Base-by-base conservation (phyloP, 371 early-diverging fungal genomes). In the Syncephalastrum monosporum region DNA sequence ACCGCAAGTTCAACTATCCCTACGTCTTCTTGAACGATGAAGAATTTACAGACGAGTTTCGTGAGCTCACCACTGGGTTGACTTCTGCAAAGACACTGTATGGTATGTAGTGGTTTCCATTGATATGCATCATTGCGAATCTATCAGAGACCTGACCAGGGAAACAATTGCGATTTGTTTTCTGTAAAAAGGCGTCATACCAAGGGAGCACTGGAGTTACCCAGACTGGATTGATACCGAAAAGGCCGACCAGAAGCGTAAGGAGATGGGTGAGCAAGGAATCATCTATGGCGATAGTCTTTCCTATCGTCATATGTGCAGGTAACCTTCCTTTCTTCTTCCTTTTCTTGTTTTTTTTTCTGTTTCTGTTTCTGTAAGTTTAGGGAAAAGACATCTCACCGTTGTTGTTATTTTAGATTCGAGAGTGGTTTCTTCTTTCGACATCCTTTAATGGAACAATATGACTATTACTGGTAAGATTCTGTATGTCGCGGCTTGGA, bases 261-360 rank as follows among this genome's bases (percentile, higher is more conserved):
- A 77, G 27, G 59, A 71, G 48, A 85, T 94, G 89, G 71, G 76
- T 21, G 64, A 79, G 17, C 65, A 77, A n/a, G 74, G 77, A 10
- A 68, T 94, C n/a, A 85, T 92, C 29, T 95, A 97, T 71, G 97
- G 93, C 10, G 89, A 81, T 15, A 85, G 71, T 24, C 78, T 88
- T 57, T 86, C 92, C 6, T 97, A 97, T 68, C 84, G 94, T 47
- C 91, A 94, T 64, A 97, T 97, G 97, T 97, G 98, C 75, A 75
- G 91, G 67, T 84, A 62, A 52, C 51, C 38, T 44, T 10, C 42
- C 60, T 61, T 33, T 61, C 60, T 29, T 10, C 38, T 33, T 33
- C 38, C 2, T 10, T 33, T 33, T 33, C 10, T 33, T 33, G n/a
- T n/a, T n/a, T n/a, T n/a, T n/a, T 10, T 33, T 33, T 33, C 10